A percentile compares a stretch with the other conserved stretches of the same genome.
phyloP scores from a whole-genome alignment of 169 alveolate genomes.

The Plasmodium reichenowi region DNA sequence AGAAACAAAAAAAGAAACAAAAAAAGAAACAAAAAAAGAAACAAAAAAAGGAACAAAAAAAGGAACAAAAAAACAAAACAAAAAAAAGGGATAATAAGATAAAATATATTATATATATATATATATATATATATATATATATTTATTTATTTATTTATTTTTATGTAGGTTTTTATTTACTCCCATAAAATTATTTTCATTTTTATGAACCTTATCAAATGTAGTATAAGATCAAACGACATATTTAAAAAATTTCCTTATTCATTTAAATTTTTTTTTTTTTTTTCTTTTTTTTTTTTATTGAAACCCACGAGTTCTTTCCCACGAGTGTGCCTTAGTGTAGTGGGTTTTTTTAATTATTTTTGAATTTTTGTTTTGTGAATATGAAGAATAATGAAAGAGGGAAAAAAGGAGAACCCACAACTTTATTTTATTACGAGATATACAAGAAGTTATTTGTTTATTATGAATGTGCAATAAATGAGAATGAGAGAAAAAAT shows the following conservation, averaged over 20 bases:
- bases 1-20: neutral
- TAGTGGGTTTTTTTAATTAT: too few relatives aligned
- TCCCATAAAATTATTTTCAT: too few relatives aligned
- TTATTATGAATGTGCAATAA: constrained; percentile 61
- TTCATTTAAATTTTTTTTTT: too few relatives aligned
- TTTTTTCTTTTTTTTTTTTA: neutral
- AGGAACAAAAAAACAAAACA: neutral
- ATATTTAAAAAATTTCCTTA: too few relatives aligned
- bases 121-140: constrained; percentile 11
- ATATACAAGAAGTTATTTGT: constrained; percentile 33
- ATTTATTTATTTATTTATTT: neutral
- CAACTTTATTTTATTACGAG: constrained; percentile 33
- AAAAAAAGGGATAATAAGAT: neutral
- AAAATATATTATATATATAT: neutral
- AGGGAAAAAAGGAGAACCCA: constrained; percentile 26
- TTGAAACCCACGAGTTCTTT: neutral
- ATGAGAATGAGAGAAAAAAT: constrained; percentile 71
- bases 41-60: neutral
- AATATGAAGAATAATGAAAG: constrained; percentile 28
- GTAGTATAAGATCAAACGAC: too few relatives aligned
- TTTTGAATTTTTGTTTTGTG: neutral
- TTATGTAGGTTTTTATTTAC: too few relatives aligned
- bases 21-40: neutral
- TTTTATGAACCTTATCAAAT: too few relatives aligned
- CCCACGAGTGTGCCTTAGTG: neutral